Evolutionary conservation across 495 filamentous ascomycete species (phyloP).

Genomic region (Astrothelium macrocarpum): DNA sequence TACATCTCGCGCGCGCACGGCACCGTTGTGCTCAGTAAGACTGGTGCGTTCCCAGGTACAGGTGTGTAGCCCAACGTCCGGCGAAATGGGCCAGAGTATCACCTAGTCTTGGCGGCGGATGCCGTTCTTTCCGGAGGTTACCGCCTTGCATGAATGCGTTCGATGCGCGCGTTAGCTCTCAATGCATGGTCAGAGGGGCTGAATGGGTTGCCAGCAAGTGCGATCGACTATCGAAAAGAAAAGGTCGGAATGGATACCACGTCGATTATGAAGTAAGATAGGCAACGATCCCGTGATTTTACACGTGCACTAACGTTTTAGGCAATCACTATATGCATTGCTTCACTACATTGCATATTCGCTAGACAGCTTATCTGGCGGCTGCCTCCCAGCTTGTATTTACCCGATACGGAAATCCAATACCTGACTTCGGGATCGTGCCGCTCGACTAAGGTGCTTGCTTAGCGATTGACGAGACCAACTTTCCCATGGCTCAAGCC

Average conservation of each 20-base stretch:
- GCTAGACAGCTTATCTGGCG: neutral
- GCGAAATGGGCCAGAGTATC: neutral
- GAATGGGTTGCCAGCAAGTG: neutral
- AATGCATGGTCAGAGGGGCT: neutral
- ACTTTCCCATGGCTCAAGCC: neutral
- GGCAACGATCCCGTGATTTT: neutral
- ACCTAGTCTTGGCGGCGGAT: neutral
- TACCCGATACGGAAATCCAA: neutral
- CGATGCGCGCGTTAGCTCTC: neutral
- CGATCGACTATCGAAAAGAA: neutral
- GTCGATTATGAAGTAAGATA: neutral
- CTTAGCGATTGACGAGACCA: neutral
- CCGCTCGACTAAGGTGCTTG: neutral
- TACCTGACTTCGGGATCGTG: neutral
- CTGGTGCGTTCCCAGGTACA: conserved; percentile 89
- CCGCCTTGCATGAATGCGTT: neutral
- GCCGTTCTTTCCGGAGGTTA: neutral
- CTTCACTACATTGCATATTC: neutral
- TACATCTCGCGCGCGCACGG: conserved; percentile 88
- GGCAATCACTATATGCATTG: neutral
- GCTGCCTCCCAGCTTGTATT: neutral
- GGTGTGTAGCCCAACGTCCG: conserved; percentile 45
- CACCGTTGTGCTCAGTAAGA: conserved; percentile 83
- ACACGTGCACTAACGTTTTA: neutral
- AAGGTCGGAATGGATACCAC: neutral